Evolutionary conservation across 2,329 filamentous ascomycete species (phyloP), one percentile per base, ranked within the genome.

Genomic region (Penicillium olsonii): DNA sequence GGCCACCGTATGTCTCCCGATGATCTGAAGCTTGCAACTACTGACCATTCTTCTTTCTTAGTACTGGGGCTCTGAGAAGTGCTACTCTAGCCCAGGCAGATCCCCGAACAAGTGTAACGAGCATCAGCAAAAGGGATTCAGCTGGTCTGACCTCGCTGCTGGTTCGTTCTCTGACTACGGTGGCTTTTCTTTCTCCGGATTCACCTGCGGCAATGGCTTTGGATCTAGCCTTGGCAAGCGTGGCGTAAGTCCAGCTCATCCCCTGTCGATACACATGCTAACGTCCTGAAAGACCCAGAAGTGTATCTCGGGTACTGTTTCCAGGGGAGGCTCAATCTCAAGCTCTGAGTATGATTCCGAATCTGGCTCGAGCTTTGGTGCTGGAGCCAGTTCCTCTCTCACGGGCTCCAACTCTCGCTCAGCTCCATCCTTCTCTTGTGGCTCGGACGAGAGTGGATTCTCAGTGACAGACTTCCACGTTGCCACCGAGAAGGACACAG

Each of bases 401-500:
- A 60, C n/a, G n/a, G n/a, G 66, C 66, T 66, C 41, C 38, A 60
- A 65, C 66, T 66, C 70, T 38, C 63, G 66, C 24, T 75, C 79
- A 22, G 79, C 80, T 48, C 83, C 84, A 29, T 83, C 79, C 52
- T 86, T 90, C 68, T 70, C 73, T n/a, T 78, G 73, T 55, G 78
- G 79, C 63, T 75, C 75, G 50, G 66, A 73, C 31, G 69, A 79
- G 59, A 76, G 80, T 45, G 71, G 67, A 56, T 94, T 95, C 78
- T 94, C 91, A 29, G 84, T 95, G 64, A 82, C 77, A 57, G 78
- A 83, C 61, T 82, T 95, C 70, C 79, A 92, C 56, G 76, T 96
- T 60, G 84, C 83, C 38, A 80, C 84, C 56, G 85, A 90, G 66
- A 84, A 87, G 65, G 87, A 92, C 71, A 85, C 83, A 60, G 84